Base-by-base conservation (phyloP, 2,329 filamentous ascomycete genomes). In the Fusarium sp. region DNA sequence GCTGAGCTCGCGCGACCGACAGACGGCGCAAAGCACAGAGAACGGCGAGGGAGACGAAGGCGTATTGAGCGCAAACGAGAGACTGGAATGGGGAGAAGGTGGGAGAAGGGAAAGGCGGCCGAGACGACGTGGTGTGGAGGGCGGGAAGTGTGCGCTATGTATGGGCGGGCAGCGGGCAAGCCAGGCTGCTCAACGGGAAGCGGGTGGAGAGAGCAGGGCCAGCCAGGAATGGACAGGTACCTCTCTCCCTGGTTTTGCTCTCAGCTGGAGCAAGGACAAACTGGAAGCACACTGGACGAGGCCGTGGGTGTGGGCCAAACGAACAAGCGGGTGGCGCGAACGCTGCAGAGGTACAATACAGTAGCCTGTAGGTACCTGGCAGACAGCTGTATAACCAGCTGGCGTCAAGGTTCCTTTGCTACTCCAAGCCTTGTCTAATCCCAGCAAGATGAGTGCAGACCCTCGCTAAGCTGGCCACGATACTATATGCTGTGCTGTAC, bases 71-170 rank as follows among this genome's bases (percentile, higher is more conserved):
- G 66, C 68, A 72, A 72, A 75, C 62, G 74, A 74, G 67, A 59
- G 74, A 76, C 71, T 71, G 71, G 67, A 70, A 76, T 72, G 59
- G 70, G 66, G 64, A 61, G 70, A 72, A 69, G 67, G 68, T 69
- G 72, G 72, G 63, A 61, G 61, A 64, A 61, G 65, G 67, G 64
- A 67, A 67, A 65, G 42, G 61, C 53, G 61, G 60, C 36, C 41
- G 60, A 63, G 61, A 65, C 48, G 50, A 54, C 39, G 66, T 69
- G 67, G 61, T 64, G 65, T 65, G 61, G 43, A 61, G 65, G 67
- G 70, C 52, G 65, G 64, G 56, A 61, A 61, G 65, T 64, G 60
- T 69, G 64, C 54, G 67, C 52, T 70, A 69, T 69, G 69, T 69
- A 61, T 65, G 63, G 59, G 31, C 32, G 42, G 38, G 46, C 59